A percentile compares a stretch with the other conserved stretches of the same genome.
These are phyloP conservation scores for Chenopodium album DNA, from an alignment of 148 eudicot species.

Conservation along the genomic window DNA sequence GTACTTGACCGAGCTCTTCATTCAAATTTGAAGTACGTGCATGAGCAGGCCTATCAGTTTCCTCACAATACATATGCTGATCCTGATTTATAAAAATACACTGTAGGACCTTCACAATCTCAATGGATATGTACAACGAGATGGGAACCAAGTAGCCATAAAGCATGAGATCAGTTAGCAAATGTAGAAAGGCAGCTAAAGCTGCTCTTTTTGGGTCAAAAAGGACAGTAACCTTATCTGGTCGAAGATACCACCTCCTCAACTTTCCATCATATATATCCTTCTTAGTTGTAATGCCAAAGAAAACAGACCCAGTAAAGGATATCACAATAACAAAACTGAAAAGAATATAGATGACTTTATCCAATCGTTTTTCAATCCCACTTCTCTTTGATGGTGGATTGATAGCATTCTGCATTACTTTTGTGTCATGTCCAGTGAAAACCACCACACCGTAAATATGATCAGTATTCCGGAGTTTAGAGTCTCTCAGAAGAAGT, in stretches of 20 bases:
- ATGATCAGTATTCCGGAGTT: constrained; percentile 50
- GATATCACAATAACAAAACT: constrained; percentile 35
- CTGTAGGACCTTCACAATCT: constrained; percentile 50
- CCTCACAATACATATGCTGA: constrained; percentile 44
- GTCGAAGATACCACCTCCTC: constrained; percentile 53
- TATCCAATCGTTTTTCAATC: constrained; percentile 49
- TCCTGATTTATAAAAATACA: constrained; percentile 45
- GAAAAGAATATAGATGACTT: constrained; percentile 42
- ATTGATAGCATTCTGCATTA: constrained; percentile 48
- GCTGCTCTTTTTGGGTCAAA: constrained; percentile 41
- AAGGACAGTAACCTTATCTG: constrained; percentile 33
- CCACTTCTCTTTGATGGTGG: constrained; percentile 53
- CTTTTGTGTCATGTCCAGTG: constrained; percentile 53
- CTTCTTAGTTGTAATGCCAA: constrained; percentile 39
- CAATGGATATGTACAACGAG: constrained; percentile 49
- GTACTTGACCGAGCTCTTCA: constrained; percentile 55
- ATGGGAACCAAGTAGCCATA: constrained; percentile 53
- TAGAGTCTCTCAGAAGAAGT: constrained; percentile 50
- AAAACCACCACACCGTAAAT: constrained; percentile 44
- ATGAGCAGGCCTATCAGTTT: constrained; percentile 44
- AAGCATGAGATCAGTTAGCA: constrained; percentile 46
- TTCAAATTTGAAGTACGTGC: constrained; percentile 53
- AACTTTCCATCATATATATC: constrained; percentile 34
- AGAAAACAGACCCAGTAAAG: constrained; percentile 43
- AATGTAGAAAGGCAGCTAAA: constrained; percentile 47